These are phyloP conservation scores for Luzula sylvatica DNA, from an alignment of 176 grass and related monocot genomes.

Conservation along the genomic window DNA sequence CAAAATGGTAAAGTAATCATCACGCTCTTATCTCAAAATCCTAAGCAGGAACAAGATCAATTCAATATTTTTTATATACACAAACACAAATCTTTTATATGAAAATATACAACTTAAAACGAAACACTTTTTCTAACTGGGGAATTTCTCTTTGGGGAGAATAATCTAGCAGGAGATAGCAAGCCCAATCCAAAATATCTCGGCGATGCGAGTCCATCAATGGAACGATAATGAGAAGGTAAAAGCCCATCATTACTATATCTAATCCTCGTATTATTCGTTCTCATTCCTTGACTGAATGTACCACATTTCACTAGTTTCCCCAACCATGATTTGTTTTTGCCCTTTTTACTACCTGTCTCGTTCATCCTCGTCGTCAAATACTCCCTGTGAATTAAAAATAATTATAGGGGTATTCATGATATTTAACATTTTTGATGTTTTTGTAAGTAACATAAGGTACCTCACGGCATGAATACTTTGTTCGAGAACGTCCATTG, in stretches of 20 bases:
- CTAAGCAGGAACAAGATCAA: no score
- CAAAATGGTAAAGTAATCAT: no score
- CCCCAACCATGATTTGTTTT: constrained; percentile 44
- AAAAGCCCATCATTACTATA: constrained; percentile 35
- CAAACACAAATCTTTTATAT: no score
- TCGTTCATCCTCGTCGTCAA: constrained; percentile 58
- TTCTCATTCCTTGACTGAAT: constrained; percentile 35
- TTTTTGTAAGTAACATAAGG: no score
- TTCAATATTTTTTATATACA: no score
- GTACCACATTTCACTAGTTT: constrained; percentile 57
- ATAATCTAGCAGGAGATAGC: constrained; percentile 69
- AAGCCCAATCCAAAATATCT: constrained; percentile 42
- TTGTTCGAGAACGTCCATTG: constrained; percentile 66
- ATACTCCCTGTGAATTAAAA: constrained; percentile 22
- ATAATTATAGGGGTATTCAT: no score
- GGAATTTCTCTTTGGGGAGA: constrained; percentile 50
- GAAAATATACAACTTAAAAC: background rate
- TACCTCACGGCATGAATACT: constrained; percentile 63
- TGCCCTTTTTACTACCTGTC: constrained; percentile 17
- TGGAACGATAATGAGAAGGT: constrained; percentile 58
- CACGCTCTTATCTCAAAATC: no score
- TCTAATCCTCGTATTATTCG: constrained; percentile 20
- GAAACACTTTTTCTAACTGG: constrained; percentile 26
- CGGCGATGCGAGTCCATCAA: constrained; percentile 59
- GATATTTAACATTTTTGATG: no score